phyloP scores from a whole-genome alignment of 2,329 filamentous ascomycete genomes.

The Epicoccum nigrum region DNA sequence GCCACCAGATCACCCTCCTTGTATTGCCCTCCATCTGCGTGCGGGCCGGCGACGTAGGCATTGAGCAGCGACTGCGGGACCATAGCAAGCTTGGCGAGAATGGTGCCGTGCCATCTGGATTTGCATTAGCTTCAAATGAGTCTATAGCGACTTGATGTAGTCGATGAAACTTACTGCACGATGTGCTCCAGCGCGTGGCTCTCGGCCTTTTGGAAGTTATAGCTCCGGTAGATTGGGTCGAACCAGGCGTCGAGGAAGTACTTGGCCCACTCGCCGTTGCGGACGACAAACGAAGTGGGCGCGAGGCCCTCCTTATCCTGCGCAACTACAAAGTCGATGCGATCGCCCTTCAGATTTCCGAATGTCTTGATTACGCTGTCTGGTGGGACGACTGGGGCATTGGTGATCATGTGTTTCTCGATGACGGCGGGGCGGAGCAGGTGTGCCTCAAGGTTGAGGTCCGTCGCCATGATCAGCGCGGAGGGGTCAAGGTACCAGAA shows the following conservation, averaged over 20 bases:
- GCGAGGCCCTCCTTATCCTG: conserved; percentile 84
- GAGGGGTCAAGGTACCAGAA: conserved; percentile 89
- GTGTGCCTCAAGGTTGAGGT: conserved; percentile 70
- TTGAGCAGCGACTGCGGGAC: conserved; percentile 87
- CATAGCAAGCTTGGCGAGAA: conserved; percentile 86
- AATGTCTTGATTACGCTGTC: conserved; percentile 98
- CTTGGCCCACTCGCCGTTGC: conserved; percentile 86
- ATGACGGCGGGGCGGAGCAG: conserved; percentile 72
- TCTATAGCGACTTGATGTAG: not conserved
- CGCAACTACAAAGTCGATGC: conserved; percentile 81
- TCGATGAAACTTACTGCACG: conserved; percentile 51
- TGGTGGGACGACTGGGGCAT: conserved; percentile 86
- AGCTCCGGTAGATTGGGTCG: conserved; percentile 88
- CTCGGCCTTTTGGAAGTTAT: conserved; percentile 97
- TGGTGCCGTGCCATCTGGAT: conserved; percentile 93
- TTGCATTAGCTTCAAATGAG: conserved; percentile 31
- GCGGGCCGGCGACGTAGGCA: conserved; percentile 66
- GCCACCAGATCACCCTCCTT: conserved; percentile 85
- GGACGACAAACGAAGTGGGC: conserved; percentile 77
- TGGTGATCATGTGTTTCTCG: conserved; percentile 80
- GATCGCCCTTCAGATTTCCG: conserved; percentile 73
- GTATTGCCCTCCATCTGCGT: conserved; percentile 62
- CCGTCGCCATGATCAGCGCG: conserved; percentile 86
- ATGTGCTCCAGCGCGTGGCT: conserved; percentile 78
- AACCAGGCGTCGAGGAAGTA: conserved; percentile 97